Evolutionary conservation across 2,329 filamentous ascomycete genomes (phyloP).

Genomic region (Thelonectria olida): DNA sequence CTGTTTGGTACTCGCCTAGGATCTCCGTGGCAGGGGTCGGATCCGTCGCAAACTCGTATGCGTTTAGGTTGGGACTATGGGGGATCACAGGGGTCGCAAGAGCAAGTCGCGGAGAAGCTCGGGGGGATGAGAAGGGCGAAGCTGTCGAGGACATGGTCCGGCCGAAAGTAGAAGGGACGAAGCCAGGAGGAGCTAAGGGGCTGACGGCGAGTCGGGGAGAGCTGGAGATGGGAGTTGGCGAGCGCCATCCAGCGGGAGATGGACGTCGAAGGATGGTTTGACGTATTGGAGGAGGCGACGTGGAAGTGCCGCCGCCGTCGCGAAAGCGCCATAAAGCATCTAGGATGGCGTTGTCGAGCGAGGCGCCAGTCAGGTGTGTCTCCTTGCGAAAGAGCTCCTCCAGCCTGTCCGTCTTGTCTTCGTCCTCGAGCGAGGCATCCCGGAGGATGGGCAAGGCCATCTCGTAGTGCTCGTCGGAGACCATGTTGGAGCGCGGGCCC

Average conservation of each 20-base stretch:
- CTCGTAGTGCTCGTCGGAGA: conserved; percentile 92
- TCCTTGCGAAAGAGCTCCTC: conserved; percentile 86
- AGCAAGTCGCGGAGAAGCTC: conserved; percentile 89
- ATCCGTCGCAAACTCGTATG: conserved; percentile 92
- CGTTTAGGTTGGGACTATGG: conserved; percentile 91
- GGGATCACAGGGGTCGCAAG: conserved; percentile 91
- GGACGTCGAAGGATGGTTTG: conserved; percentile 90
- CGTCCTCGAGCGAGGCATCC: conserved; percentile 84
- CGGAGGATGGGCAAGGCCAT: conserved; percentile 89
- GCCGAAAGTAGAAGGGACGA: conserved; percentile 78
- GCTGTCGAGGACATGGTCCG: conserved; percentile 81
- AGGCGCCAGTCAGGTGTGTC: conserved; percentile 77
- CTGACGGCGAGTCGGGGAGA: conserved; percentile 85
- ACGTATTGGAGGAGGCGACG: conserved; percentile 85
- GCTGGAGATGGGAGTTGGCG: conserved; percentile 81
- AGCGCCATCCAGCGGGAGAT: conserved; percentile 94
- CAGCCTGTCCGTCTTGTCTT: conserved; percentile 92
- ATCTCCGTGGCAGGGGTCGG: conserved; percentile 82
- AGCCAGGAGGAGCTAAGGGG: conserved; percentile 85
- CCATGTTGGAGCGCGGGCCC: conserved; percentile 67
- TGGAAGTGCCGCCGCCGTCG: conserved; percentile 69
- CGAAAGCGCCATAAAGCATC: conserved; percentile 90
- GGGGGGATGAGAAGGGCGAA: conserved; percentile 93
- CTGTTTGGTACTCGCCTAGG: conserved; percentile 89
- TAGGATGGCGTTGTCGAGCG: conserved; percentile 88